phyloP scores from a whole-genome alignment of 352 stramenopile genomes.

The Pythium scleroteichum region DNA sequence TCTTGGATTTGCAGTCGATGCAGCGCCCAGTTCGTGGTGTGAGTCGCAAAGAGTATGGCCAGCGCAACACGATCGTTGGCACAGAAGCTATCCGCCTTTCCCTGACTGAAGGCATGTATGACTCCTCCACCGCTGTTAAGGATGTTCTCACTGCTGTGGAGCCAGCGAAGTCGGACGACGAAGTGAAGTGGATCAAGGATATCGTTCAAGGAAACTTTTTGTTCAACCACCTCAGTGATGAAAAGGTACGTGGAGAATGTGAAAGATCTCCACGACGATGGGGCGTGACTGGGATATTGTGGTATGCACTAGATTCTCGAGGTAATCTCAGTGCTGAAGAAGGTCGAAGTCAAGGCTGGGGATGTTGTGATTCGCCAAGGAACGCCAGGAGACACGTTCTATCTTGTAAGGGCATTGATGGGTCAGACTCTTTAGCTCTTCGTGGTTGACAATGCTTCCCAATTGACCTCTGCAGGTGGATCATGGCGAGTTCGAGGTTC shows the following conservation, averaged over 20 bases:
- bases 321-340: conserved; percentile 89
- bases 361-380: conserved; percentile 92
- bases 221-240: conserved; percentile 90
- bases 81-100: conserved; percentile 82
- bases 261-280: too few relatives aligned
- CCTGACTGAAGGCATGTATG: conserved; percentile 51
- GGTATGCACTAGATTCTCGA: conserved; percentile 52
- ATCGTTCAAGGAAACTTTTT: conserved; percentile 92
- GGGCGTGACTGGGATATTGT: too few relatives aligned
- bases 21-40: conserved; percentile 76
- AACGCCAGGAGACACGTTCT: conserved; percentile 92
- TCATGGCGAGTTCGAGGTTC: conserved; percentile 77
- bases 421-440: neutral
- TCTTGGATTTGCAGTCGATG: conserved; percentile 85
- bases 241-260: conserved; percentile 52
- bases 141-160: conserved; percentile 23
- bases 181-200: conserved; percentile 84
- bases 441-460: conserved; percentile 21
- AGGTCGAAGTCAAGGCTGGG: conserved; percentile 73
- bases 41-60: conserved; percentile 56
- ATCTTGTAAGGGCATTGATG: conserved; percentile 68
- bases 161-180: conserved; percentile 68
- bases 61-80: conserved; percentile 83
- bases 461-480: conserved; percentile 38
- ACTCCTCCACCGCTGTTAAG: conserved; percentile 13